Evolutionary conservation across 2,329 filamentous ascomycete genomes (phyloP), one percentile per base, ranked within the genome.

Genomic region (Penicillium sp.): DNA sequence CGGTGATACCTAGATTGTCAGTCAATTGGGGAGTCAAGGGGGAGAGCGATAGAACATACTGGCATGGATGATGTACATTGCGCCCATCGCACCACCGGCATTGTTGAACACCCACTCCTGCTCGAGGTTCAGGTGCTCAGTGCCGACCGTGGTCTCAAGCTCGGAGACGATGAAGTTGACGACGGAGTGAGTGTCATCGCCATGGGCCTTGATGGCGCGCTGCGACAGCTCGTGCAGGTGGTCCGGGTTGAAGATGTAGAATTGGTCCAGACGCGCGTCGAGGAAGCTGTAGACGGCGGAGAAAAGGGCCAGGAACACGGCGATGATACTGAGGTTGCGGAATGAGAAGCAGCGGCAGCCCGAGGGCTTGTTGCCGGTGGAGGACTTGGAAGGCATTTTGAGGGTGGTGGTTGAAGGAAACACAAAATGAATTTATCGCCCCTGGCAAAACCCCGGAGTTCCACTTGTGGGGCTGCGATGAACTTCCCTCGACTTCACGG

Each of bases 91-190:
- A 57, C 90, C 90, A 46, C 90, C 90, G 46, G 90, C 90, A 67
- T 95, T 95, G 79, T 95, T 95, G 66, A 95, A 92, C 41, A 95
- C 80, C 90, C 90, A 95, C 72, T 92, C 87, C 74, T 92, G 84
- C 53, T 87, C 76, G 49, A 82, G 69, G 74, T 88, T 90, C 67
- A 92, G 67, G 71, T 89, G 63, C 25, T 68, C 65, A 14, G 65
- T 58, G 13, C 66, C 68, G 33, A 75, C 54, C 57, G 79, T 80
- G 61, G 76, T 74, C 61, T 78, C 76, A 49, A 95, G 79, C 74
- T 90, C 85, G 54, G 75, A 66, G 46, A 89, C 83, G 60, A 95
- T 91, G 74, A 81, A 85, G 58, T 79, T 68, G 54, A 90, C 87
- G 9, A 91, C 81, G 50, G 78, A 77, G 51, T 78, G 72, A 13